Percentiles rank a stretch among this genome's conserved stretches.
These are phyloP conservation scores for Gamsiella multidivaricata DNA, from an alignment of 192 early-diverging fungal genomes.

Conservation along the genomic window DNA sequence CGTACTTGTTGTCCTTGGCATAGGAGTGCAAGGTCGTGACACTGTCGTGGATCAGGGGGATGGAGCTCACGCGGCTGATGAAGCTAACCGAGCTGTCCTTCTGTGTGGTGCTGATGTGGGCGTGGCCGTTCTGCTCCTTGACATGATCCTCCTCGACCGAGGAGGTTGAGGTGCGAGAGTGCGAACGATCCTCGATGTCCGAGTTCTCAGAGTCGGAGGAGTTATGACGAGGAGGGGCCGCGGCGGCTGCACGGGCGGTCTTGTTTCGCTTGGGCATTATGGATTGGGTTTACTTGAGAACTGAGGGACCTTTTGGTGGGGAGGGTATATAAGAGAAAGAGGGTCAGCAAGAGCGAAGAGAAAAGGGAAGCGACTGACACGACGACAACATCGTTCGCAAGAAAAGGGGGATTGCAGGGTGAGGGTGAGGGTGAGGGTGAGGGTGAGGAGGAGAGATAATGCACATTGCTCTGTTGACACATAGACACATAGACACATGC, in stretches of 20 bases:
- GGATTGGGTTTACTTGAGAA: constrained; percentile 12
- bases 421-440: background rate
- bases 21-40: constrained; percentile 59
- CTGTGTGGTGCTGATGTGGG: background rate
- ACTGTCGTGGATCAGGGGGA: constrained; percentile 66
- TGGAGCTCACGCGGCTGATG: constrained; percentile 57
- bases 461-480: no score
- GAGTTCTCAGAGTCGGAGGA: constrained; percentile 47
- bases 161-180: constrained; percentile 65
- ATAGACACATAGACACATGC: no score
- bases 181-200: constrained; percentile 47
- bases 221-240: constrained; percentile 27
- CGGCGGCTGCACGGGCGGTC: background rate
- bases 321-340: background rate
- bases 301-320: background rate
- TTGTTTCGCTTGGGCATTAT: constrained; percentile 47
- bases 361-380: background rate
- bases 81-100: constrained; percentile 5
- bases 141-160: constrained; percentile 59
- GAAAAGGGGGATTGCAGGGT: no score
- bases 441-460: background rate
- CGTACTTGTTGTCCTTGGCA: constrained; percentile 54
- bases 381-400: background rate
- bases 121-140: constrained; percentile 46
- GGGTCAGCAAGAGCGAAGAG: background rate